Evolutionary conservation across 768 basidiomycete species (phyloP), one percentile per base, ranked within the genome.

Genomic region (Mycena polygramma): DNA sequence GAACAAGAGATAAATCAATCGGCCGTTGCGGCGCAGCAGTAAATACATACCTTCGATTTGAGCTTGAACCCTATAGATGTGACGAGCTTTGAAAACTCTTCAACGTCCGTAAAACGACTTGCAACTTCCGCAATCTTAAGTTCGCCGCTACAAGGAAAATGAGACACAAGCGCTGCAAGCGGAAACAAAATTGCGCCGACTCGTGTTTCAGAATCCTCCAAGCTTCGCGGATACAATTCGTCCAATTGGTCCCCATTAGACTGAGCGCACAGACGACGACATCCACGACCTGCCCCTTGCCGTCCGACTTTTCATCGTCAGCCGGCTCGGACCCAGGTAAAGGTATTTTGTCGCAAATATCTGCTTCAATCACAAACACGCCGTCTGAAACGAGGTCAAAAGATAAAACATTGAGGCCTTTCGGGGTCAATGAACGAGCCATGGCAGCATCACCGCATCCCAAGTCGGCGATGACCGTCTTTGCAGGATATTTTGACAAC

Each of bases 241-340:
- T 88, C 98, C 98, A 99, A 77, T 99, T 98, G 19, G 91, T 93
- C 39, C 94, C 94, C 98, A 99, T 99, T 71, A 99, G 84, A 76
- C 97, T 98, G 73, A 99, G 86, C 26, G 97, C 94, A 78, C 96
- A 99, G 26, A 99, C 92, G 9, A 90, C 96, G 8, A 95, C 91
- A 77, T 99, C 97, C 2, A 96, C 94, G 4, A 99, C 79, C 72
- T 94, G 92, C 0, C 90, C 95, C 60, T 88, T 86, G 36, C 88
- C 90, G 43, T 83, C 79, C 7, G 81, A 81, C 46, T 82, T 80
- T 49, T 80, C 80, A 19, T 79, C 74, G 8, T 80, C 82, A 20
- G 70, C 76, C 30, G 83, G 83, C 70, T 91, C 90, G 24, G 91
- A 90, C 35, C 97, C 97, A 2, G 98, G 97, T 7, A 99, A 80